Base-by-base conservation (phyloP, 768 basidiomycete species). In the Baorangia bicolor region DNA sequence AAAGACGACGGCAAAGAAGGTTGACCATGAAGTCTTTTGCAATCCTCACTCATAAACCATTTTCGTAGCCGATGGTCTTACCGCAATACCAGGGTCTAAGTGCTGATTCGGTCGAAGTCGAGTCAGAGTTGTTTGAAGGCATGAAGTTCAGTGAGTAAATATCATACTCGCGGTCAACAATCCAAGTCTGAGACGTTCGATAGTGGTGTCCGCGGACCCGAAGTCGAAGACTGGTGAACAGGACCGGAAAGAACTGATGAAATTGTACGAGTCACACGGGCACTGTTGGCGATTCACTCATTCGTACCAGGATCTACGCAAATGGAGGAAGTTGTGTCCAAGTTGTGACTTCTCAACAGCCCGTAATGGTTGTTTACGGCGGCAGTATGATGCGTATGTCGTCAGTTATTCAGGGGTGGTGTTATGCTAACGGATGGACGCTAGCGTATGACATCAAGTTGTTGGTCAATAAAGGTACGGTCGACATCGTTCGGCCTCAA, bases 201-300 rank as follows among this genome's bases (percentile, higher is more conserved):
- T 53, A 92, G 90, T 90, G 69, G 86, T 92, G 5, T 78, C 85
- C 58, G 83, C 88, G 4, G 87, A 92, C 68, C 87, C 88, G 0
- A 87, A 84, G 69, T 91, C 81, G 21, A 79, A 73, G 61, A 86
- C 79, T 1, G 83, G 82, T 9, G 83, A 85, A 27, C 74, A 86
- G 49, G 86, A 91, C 64, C 92, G 88, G 68, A 78, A 77, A 53
- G 81, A 86, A 8, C 68, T 96, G 20, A 78, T 80, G 69, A 90
- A 79, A 74, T 66, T 88, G 89, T 90, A 53, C 30, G 81, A 65
- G 34, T 37, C 16, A 48, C 12, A 53, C 34, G 21, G 8, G 16
- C 18, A 23, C 23, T n/a, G 25, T 30, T 41, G 31, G 10, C 23
- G 6, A 20, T 55, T n/a, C 28, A 41, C 33, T 62, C 31, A 64